Percentiles rank a stretch among this genome's conserved stretches.
Conservation (phyloP, 2,329 filamentous ascomycete genomes). For the Exophiala bonariae region DNA sequence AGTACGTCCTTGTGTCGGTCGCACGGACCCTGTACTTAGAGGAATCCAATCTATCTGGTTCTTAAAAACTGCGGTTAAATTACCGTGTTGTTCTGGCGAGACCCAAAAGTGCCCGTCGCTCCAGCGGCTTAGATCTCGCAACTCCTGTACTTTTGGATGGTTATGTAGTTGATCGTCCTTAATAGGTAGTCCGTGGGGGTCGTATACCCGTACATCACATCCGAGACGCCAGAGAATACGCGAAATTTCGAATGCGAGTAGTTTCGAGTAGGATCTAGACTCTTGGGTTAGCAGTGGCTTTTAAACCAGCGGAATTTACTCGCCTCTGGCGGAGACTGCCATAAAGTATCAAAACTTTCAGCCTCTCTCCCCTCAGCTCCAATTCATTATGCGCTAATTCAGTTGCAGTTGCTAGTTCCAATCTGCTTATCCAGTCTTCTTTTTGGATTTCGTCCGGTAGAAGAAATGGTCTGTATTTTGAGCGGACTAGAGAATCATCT, state of each 20-base stretch:
- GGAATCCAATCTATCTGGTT: slow-evolving; percentile 66
- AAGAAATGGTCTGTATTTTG: slow-evolving; percentile 59
- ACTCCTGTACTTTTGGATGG: slow-evolving; percentile 63
- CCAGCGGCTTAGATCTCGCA: slow-evolving; percentile 62
- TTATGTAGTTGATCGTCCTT: slow-evolving; percentile 61
- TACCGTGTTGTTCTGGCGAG: slow-evolving; percentile 67
- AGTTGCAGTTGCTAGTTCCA: slow-evolving; percentile 57
- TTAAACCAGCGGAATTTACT: not conserved
- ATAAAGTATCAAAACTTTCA: slow-evolving; percentile 62
- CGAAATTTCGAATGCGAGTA: slow-evolving; percentile 60
- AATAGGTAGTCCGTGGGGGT: slow-evolving; percentile 60
- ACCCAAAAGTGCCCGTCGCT: slow-evolving; percentile 68
- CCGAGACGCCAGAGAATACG: slow-evolving; percentile 64
- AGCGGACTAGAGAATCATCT: slow-evolving; percentile 49
- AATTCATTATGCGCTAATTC: slow-evolving; percentile 54
- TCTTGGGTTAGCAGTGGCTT: slow-evolving; percentile 29
- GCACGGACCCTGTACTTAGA: slow-evolving; percentile 59
- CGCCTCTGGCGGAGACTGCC: slow-evolving; percentile 55
- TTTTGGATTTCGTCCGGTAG: slow-evolving; percentile 37
- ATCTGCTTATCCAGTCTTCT: slow-evolving; percentile 56
- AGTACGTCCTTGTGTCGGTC: slow-evolving; percentile 65
- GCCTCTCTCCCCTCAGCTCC: slow-evolving; percentile 36
- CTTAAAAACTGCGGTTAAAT: slow-evolving; percentile 46
- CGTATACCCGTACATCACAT: slow-evolving; percentile 65
- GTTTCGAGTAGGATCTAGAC: slow-evolving; percentile 58